Base-by-base conservation (phyloP, 2,329 filamentous ascomycete genomes). In the Fusarium protoensiforme region DNA sequence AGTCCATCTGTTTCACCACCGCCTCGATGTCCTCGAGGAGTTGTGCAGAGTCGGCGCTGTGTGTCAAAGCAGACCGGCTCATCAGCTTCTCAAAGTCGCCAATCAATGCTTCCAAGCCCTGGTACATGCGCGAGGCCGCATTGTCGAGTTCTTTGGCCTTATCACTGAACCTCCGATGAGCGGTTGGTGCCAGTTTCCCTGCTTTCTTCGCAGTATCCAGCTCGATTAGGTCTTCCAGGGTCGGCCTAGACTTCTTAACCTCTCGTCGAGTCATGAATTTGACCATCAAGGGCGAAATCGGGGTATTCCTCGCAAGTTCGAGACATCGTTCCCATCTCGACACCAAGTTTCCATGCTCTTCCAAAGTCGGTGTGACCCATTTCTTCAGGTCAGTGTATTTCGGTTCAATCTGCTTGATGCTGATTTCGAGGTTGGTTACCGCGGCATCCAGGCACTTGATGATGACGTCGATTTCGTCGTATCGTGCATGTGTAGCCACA, bases 21-120 rank as follows among this genome's bases (percentile, higher is more conserved):
- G 94, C 92, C 79, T 96, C 92, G 48, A 98, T 94, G 80, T 98
- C 96, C 69, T 94, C 89, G 58, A 96, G 86, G 8, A 98, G 85
- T 70, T 92, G 91, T 24, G 85, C 82, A 7, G 92, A 88, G 73
- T 95, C 93, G 57, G 90, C 87, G 46, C 85, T 85, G 67, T 90
- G 91, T 20, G 86, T 84, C 54, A 91, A 80, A 7, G 88, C 83
- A 24, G 87, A 92, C 57, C 87, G 88, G 65, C 79, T 85, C 74
- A 84, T 85, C 16, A 88, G 85, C 62, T 88, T 88, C 48, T 92
- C 89, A 58, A 95, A 92, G 11, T 89, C 88, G 24, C 87, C 87
- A 64, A 91, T 88, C 9, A 94, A 85, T 11, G 85, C 84, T 72
- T 91, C 88, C 51, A 92, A 92, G 29, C 89, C 88, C 51, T 85